Conservation (phyloP, 2,329 filamentous ascomycete species). For the Periconia digitata region DNA sequence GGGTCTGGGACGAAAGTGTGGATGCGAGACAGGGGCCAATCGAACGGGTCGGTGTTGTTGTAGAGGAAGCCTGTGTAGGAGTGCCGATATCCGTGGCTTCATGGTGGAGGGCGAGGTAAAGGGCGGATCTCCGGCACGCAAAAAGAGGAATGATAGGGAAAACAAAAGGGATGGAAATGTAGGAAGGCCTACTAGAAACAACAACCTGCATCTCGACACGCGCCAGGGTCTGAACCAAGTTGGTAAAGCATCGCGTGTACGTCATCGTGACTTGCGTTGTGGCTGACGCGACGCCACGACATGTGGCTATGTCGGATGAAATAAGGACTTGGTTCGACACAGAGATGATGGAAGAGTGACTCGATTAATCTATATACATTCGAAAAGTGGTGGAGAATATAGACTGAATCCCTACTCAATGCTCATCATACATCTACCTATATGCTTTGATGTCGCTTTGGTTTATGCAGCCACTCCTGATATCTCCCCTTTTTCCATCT, state of each 20-base stretch:
- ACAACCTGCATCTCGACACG: neutral
- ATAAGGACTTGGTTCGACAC: too few species aligned
- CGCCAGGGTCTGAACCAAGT: neutral
- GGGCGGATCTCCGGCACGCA: neutral
- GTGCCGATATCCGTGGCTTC: conserved; percentile 34
- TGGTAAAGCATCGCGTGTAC: neutral
- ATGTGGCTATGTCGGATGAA: too few species aligned
- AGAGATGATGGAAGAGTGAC: too few species aligned
- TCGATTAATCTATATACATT: too few species aligned
- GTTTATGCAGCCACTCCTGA: too few species aligned
- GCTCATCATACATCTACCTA: too few species aligned
- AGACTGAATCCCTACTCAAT: too few species aligned
- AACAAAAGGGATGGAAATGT: neutral
- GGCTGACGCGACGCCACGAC: conserved; percentile 3
- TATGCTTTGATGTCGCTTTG: too few species aligned
- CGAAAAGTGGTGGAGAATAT: too few species aligned
- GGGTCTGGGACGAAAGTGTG: neutral
- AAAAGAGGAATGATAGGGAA: neutral
- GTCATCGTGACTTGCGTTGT: conserved; percentile 5
- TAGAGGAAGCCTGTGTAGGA: conserved; percentile 17
- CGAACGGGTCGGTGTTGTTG: conserved; percentile 8
- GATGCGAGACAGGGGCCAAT: conserved; percentile 1
- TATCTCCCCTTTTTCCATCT: too few species aligned
- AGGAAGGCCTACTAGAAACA: neutral
- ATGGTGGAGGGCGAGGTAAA: conserved; percentile 12